Evolutionary conservation across 2,329 filamentous ascomycete species (phyloP), one percentile per base, ranked within the genome.

Genomic region (Knufia petricola): DNA sequence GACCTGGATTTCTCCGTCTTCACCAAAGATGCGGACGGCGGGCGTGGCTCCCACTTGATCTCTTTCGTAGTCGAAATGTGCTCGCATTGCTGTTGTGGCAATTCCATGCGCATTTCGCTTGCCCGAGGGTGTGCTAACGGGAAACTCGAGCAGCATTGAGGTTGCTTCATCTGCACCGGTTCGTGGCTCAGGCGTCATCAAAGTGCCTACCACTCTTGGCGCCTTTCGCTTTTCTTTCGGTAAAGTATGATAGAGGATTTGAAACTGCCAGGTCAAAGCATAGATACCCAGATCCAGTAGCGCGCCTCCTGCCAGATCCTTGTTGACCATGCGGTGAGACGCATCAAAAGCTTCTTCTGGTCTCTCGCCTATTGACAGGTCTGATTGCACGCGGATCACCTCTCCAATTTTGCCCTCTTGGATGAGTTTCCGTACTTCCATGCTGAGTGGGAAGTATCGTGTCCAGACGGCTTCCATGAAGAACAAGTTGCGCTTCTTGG

Each of bases 401-500:
- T 72, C 72, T 2, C 79, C 79, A 39, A 78, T 68, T 52, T 69
- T 68, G 46, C 73, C 73, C 3, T 70, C 69, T 2, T 63, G 69
- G 58, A 82, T 77, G 46, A 66, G 52, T 60, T 89, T 79, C 45
- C 84, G 73, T 31, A 88, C 71, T 63, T 85, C 79, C 63, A 87
- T 77, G 60, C 84, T 89, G 10, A 94, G 69, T 2, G 88, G 88
- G 69, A 94, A 92, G 69, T 84, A 92, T 51, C 88, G 75, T 30
- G 87, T 94, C 88, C 87, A 94, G 17, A 94, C 86, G 37, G 86
- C 86, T 68, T 90, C 85, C 84, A 89, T 88, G 52, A 90, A 68
- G 73, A 85, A 84, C 63, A 87, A 63, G 52, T 78, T 77, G 73
- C 87, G 90, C 60, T 78, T 74, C 63, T 72, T 77, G 4, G 88